Evolutionary conservation across 176 grass and related monocot species (phyloP), one percentile per base, ranked within the genome.

Genomic region (Triticum aestivum): DNA sequence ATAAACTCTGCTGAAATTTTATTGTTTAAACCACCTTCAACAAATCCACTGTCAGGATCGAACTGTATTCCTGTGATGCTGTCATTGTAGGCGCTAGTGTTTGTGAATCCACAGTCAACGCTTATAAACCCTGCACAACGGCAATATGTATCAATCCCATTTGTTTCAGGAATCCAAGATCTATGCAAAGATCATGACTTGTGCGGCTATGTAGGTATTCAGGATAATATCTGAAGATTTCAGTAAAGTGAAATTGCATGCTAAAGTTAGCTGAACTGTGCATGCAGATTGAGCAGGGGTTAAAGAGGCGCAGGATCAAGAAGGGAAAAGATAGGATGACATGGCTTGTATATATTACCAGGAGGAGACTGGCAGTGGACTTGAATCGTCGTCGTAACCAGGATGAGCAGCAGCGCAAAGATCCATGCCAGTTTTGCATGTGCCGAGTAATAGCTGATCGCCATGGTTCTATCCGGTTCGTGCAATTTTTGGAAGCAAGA

Each of bases 101-200:
- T 68, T 54, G 13, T 68, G 8, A 1, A 68, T 37, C 83, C 73
- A 26, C 83, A 85, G 1, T 85, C 83, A 3, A 85, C 29, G 83
- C 4, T 85, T 78, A 85, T n/a, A 29, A 29, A 29, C 29, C 29
- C 29, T 29, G 29, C 29, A 29, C 29, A 29, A 29, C 29, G 29
- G 29, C 29, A n/a, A 3, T 79, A 63, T 79, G n/a, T 42, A 66
- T 49, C 5, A 2, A 5, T 65, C 17, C 13, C 35, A 10, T 44
- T 8, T 45, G 59, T 30, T 80, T 20, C 13, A 39, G 38, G 38
- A 39, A 2, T 2, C 38, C 1, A 39, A 39, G 38, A 39, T 39
- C 1, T 39, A 39, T 39, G 38, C 38, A 39, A 39, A 39, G 38
- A 39, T 39, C 38, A 39, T 39, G 38, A 39, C 38, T 39, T 39